Evolutionary conservation across 2,329 filamentous ascomycete genomes (phyloP).

Genomic region (Fusarium solani-melongenae): DNA sequence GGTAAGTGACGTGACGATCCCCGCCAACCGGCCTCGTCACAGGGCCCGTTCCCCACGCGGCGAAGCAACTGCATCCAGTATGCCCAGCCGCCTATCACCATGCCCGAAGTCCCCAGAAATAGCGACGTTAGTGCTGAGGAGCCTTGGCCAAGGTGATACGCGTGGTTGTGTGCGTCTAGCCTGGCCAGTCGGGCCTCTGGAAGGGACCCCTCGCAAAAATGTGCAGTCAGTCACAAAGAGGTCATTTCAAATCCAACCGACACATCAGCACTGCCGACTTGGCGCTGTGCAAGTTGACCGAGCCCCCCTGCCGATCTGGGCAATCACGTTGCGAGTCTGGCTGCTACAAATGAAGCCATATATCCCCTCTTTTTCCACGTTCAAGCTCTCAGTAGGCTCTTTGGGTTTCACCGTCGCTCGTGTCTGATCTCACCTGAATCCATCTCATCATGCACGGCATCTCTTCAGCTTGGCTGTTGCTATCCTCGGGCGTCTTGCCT

Average conservation of each 20-base stretch:
- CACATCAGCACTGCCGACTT: slow-evolving; percentile 26
- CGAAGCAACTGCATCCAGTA: slow-evolving; percentile 26
- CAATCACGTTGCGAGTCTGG: not conserved
- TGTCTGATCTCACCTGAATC: not conserved
- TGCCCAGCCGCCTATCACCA: slow-evolving; percentile 28
- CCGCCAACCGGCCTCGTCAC: not conserved
- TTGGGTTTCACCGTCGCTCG: not conserved
- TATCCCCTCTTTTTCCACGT: slow-evolving; percentile 1
- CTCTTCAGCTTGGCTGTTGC: slow-evolving; percentile 23
- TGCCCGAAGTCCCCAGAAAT: slow-evolving; percentile 6
- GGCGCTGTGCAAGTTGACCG: slow-evolving; percentile 8
- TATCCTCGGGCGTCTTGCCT: slow-evolving; percentile 31
- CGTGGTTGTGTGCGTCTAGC: not conserved
- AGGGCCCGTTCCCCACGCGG: slow-evolving; percentile 21
- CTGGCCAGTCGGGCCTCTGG: not conserved
- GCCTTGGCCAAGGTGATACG: slow-evolving; percentile 9
- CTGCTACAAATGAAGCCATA: slow-evolving; percentile 29
- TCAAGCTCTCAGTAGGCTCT: not conserved
- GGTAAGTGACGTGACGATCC: slow-evolving; percentile 6
- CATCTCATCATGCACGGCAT: slow-evolving; percentile 23
- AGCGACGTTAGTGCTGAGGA: slow-evolving; percentile 10
- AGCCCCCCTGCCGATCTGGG: slow-evolving; percentile 25
- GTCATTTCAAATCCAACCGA: slow-evolving; percentile 23
- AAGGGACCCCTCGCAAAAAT: not conserved
- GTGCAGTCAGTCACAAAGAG: slow-evolving; percentile 1